phyloP scores from a whole-genome alignment of 192 early-diverging fungal species.

The Dissophora ornata region DNA sequence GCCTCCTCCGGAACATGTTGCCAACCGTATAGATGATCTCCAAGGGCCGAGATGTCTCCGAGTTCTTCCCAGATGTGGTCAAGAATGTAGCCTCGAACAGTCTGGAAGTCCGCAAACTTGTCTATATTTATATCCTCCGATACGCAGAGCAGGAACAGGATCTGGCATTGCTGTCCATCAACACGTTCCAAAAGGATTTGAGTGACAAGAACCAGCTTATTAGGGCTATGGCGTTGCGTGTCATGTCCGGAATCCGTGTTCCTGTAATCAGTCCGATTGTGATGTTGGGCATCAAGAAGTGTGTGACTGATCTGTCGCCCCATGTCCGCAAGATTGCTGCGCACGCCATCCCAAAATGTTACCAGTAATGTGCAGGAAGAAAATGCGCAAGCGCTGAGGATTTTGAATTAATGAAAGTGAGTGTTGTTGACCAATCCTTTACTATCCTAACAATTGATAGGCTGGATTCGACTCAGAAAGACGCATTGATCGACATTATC shows the following conservation, averaged over 20 bases:
- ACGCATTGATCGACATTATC: slow-evolving; percentile 83
- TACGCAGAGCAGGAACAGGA: slow-evolving; percentile 98
- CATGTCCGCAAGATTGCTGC: slow-evolving; percentile 95
- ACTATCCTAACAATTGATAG: slow-evolving; percentile 55
- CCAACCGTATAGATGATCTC: slow-evolving; percentile 92
- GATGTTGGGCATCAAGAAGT: slow-evolving; percentile 89
- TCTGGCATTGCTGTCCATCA: slow-evolving; percentile 93
- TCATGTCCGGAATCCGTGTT: slow-evolving; percentile 95
- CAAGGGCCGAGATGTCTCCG: slow-evolving; percentile 89
- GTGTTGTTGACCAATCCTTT: too few relatives aligned
- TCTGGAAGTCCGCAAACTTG: slow-evolving; percentile 91
- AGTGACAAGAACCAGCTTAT: slow-evolving; percentile 93
- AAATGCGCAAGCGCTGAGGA: too few relatives aligned
- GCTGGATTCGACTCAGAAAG: slow-evolving; percentile 80
- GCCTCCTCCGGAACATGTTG: too few relatives aligned
- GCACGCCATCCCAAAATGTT: slow-evolving; percentile 89
- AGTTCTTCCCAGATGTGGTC: slow-evolving; percentile 94
- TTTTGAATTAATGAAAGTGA: not conserved
- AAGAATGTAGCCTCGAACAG: slow-evolving; percentile 95
- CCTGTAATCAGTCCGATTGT: slow-evolving; percentile 93
- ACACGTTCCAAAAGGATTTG: slow-evolving; percentile 98
- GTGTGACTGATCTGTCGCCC: slow-evolving; percentile 85
- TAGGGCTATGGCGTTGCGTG: slow-evolving; percentile 93
- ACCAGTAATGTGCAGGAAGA: too few relatives aligned
- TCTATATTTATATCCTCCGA: slow-evolving; percentile 95